These are phyloP conservation scores for Nidula microcarpa DNA, from an alignment of 768 basidiomycete genomes.

Conservation along the genomic window DNA sequence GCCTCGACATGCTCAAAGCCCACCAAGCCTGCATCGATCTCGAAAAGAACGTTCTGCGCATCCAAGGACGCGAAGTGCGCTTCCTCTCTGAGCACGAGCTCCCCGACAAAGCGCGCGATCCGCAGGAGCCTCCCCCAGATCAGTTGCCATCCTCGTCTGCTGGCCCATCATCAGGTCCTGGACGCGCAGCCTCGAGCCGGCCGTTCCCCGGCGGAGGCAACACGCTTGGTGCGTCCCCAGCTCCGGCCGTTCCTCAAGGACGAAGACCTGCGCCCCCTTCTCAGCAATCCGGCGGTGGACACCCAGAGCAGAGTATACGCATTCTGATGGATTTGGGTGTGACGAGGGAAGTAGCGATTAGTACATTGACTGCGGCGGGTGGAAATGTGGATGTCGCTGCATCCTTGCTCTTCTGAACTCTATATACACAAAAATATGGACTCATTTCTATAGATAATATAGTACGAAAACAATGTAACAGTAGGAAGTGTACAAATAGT, in stretches of 20 bases:
- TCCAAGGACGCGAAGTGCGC: conserved; percentile 82
- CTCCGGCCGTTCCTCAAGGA: conserved; percentile 14
- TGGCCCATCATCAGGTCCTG: conserved; percentile 10
- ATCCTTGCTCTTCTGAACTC: conserved; percentile 71
- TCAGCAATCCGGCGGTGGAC: conserved; percentile 20
- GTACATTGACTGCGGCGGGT: conserved; percentile 69
- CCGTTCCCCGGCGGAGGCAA: conserved; percentile 70
- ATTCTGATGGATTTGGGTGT: conserved; percentile 78
- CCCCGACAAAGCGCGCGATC: conserved; percentile 69
- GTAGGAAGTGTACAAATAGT: conserved; percentile 4
- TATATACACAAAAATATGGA: not conserved
- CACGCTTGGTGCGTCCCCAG: conserved; percentile 49
- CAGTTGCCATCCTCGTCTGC: conserved; percentile 13
- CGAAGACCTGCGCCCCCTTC: conserved; percentile 12
- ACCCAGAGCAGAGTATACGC: conserved; percentile 61
- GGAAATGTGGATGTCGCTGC: conserved; percentile 90
- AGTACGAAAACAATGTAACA: not conserved
- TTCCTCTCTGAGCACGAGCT: conserved; percentile 96
- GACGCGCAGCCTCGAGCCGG: conserved; percentile 7
- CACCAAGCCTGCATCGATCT: conserved; percentile 97
- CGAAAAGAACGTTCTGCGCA: conserved; percentile 83
- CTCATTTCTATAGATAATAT: not conserved
- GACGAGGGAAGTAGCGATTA: conserved; percentile 72
- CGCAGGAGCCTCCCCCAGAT: conserved; percentile 11
- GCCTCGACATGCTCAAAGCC: conserved; percentile 98